Evolutionary conservation across 768 basidiomycete species (phyloP).

Genomic region (Mycena galericulata): DNA sequence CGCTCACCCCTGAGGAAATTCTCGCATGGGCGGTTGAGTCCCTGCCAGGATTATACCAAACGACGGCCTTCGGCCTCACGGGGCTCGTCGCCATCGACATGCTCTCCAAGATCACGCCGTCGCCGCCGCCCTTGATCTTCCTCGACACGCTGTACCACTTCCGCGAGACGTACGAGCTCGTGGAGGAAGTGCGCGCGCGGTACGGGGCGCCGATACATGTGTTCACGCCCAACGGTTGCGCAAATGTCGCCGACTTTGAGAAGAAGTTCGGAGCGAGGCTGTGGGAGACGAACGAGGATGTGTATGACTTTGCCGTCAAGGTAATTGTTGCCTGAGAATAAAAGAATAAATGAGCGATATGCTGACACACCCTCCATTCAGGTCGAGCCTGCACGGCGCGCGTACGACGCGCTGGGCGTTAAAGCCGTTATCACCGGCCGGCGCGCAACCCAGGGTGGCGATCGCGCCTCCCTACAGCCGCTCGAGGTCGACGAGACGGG

Average conservation of each 20-base stretch:
- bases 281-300: constrained; percentile 90
- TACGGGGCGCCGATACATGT: constrained; percentile 83
- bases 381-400: constrained; percentile 94
- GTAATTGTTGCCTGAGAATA: constrained; percentile 51
- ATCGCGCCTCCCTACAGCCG: constrained; percentile 83
- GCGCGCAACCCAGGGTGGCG: constrained; percentile 93
- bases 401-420: constrained; percentile 84
- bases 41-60: constrained; percentile 88
- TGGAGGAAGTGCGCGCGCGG: constrained; percentile 79
- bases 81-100: constrained; percentile 95
- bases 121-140: constrained; percentile 90
- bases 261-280: constrained; percentile 79
- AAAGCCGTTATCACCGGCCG: constrained; percentile 95
- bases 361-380: constrained; percentile 41
- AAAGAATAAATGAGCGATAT: background rate
- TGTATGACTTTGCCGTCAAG: constrained; percentile 95
- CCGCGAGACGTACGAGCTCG: constrained; percentile 89
- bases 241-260: constrained; percentile 81
- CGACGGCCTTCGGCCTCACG: constrained; percentile 96
- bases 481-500: constrained; percentile 93
- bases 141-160: constrained; percentile 98
- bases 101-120: constrained; percentile 82
- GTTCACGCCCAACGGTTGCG: constrained; percentile 82
- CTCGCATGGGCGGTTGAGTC: constrained; percentile 86
- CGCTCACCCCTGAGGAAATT: constrained; percentile 85